Percentiles rank a stretch among this genome's conserved stretches.
Conservation (phyloP, 495 filamentous ascomycete genomes). For the Podospora australis region DNA sequence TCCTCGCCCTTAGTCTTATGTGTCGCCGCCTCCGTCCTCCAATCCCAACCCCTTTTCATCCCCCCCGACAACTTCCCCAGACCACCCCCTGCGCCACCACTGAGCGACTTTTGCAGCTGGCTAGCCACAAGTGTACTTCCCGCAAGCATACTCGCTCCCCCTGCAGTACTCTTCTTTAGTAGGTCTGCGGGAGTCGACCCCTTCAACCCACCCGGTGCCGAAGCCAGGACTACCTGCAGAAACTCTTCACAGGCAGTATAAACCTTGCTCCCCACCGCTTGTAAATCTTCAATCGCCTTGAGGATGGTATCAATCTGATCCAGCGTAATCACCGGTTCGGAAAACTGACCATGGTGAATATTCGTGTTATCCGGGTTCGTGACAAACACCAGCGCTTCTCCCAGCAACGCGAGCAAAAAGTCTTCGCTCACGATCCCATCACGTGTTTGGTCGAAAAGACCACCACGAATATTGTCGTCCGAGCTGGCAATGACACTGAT, state of each 20-base stretch:
- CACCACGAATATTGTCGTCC: constrained; percentile 80
- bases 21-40: constrained; percentile 58
- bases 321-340: constrained; percentile 43
- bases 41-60: constrained; percentile 74
- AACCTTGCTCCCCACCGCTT: constrained; percentile 65
- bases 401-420: constrained; percentile 72
- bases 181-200: constrained; percentile 54
- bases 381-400: constrained; percentile 73
- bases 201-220: constrained; percentile 35
- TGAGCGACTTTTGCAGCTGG: constrained; percentile 49
- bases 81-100: constrained; percentile 9
- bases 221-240: constrained; percentile 50
- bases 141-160: constrained; percentile 53
- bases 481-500: constrained; percentile 74
- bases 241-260: constrained; percentile 65
- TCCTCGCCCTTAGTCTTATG: constrained; percentile 54
- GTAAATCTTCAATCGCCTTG: constrained; percentile 74
- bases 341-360: constrained; percentile 16
- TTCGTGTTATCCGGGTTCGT: constrained; percentile 41
- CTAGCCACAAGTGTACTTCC: constrained; percentile 67
- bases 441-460: constrained; percentile 70
- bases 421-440: constrained; percentile 80
- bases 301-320: constrained; percentile 69
- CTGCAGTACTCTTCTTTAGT: constrained; percentile 57
- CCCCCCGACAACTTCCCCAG: constrained; percentile 32